Evolutionary conservation across 257 asterid species (phyloP).

Genomic region (Ballota nigra): DNA sequence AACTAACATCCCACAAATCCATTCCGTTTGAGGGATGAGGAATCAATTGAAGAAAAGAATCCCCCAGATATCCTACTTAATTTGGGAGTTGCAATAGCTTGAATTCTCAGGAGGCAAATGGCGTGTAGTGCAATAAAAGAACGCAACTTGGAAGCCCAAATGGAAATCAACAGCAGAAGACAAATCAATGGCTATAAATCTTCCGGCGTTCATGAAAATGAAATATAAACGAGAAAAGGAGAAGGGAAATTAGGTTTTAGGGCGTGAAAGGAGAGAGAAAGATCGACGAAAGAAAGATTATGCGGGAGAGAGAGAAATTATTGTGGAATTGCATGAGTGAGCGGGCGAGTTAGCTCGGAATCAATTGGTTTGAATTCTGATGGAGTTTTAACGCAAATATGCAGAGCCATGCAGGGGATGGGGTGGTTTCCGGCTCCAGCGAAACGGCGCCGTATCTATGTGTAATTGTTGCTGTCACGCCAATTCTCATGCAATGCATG

Average conservation of each 20-base stretch:
- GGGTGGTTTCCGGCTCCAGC: neutral
- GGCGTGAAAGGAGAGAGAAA: conserved; percentile 6
- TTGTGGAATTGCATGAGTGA: conserved; percentile 18
- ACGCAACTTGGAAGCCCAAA: neutral
- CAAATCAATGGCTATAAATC: neutral
- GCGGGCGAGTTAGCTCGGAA: conserved; percentile 16
- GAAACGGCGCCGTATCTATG: neutral
- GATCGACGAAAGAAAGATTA: neutral
- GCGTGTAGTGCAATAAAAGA: neutral
- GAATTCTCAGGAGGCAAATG: neutral
- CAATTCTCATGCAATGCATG: conserved; percentile 22
- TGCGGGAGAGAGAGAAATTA: neutral
- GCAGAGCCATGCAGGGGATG: neutral
- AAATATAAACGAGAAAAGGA: neutral
- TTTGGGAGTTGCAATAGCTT: neutral
- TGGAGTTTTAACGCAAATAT: neutral
- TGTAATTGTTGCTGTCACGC: neutral
- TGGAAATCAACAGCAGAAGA: neutral
- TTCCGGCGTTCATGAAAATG: neutral
- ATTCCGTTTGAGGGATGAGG: conserved; percentile 3
- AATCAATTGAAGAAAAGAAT: conserved; percentile 6
- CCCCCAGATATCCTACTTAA: neutral
- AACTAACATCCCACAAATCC: neutral
- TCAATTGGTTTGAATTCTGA: conserved; percentile 4
- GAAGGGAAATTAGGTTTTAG: neutral